A percentile compares a stretch with the other conserved stretches of the same genome.
These are phyloP conservation scores for Pyricularia pennisetigena DNA, from an alignment of 2,329 filamentous ascomycete species.

Conservation along the genomic window DNA sequence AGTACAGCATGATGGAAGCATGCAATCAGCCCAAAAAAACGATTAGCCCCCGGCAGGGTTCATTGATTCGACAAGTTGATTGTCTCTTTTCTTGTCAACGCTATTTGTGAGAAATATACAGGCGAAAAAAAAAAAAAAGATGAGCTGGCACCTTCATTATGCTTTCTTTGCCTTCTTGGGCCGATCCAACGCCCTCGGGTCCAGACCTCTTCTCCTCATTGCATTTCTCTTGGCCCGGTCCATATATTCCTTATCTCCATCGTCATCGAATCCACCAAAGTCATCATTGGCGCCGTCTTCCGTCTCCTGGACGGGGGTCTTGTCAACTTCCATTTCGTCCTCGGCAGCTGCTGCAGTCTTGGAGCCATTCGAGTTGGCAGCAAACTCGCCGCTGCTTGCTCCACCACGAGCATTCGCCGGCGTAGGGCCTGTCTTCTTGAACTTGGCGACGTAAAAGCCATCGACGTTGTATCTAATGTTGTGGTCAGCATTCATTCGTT, in stretches of 20 bases:
- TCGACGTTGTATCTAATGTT: constrained; percentile 42
- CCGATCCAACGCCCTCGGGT: constrained; percentile 50
- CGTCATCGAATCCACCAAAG: constrained; percentile 68
- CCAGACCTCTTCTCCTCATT: constrained; percentile 63
- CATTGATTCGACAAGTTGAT: background rate
- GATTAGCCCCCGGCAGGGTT: background rate
- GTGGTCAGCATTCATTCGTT: background rate
- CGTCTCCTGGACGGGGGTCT: constrained; percentile 45
- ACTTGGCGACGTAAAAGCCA: constrained; percentile 96
- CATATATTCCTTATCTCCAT: constrained; percentile 62
- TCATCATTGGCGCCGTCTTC: constrained; percentile 37
- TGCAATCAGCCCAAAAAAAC: background rate
- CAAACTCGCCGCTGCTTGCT: constrained; percentile 2
- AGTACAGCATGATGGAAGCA: background rate
- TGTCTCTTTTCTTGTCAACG: background rate
- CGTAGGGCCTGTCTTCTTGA: constrained; percentile 82
- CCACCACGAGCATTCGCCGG: constrained; percentile 40
- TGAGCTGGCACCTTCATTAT: background rate
- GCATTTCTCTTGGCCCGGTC: constrained; percentile 63
- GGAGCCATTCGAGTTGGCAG: constrained; percentile 11
- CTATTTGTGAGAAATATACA: background rate
- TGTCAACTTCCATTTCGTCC: constrained; percentile 49
- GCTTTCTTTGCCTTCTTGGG: constrained; percentile 9
- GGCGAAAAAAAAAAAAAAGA: background rate
- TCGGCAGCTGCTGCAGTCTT: constrained; percentile 7